Evolutionary conservation across 345 rosid species (phyloP).

Genomic region (Trapa incisa): DNA sequence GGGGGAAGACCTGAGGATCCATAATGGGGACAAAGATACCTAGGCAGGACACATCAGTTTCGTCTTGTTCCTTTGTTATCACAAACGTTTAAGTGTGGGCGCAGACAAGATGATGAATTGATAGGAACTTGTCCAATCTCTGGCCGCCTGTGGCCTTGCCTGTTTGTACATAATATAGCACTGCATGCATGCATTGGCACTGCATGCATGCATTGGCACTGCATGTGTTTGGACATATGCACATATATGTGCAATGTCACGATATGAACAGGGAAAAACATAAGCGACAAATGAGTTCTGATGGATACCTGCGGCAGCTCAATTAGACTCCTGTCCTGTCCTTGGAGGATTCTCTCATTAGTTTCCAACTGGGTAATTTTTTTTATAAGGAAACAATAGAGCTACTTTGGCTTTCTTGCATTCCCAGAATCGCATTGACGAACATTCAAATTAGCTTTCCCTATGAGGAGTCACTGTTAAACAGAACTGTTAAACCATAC

Average conservation of each 20-base stretch:
- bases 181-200: background rate
- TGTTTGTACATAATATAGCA: background rate
- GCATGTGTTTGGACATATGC: background rate
- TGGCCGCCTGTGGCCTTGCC: background rate
- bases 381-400: too few species aligned
- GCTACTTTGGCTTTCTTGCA: too few species aligned
- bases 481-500: too few species aligned
- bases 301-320: background rate
- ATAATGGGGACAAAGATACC: background rate
- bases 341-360: background rate
- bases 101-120: background rate
- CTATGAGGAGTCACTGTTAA: too few species aligned
- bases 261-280: background rate
- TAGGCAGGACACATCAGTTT: background rate
- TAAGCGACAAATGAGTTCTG: background rate
- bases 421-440: too few species aligned
- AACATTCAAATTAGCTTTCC: too few species aligned
- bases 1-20: too few species aligned
- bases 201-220: background rate
- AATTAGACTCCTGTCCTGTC: background rate
- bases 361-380: background rate
- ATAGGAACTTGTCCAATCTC: background rate
- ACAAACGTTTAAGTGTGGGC: background rate
- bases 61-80: background rate
- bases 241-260: background rate